A percentile compares a stretch with the other conserved stretches of the same genome.
These are phyloP conservation scores for Apiosordaria backusii DNA, from an alignment of 495 filamentous ascomycete genomes.

Conservation along the genomic window DNA sequence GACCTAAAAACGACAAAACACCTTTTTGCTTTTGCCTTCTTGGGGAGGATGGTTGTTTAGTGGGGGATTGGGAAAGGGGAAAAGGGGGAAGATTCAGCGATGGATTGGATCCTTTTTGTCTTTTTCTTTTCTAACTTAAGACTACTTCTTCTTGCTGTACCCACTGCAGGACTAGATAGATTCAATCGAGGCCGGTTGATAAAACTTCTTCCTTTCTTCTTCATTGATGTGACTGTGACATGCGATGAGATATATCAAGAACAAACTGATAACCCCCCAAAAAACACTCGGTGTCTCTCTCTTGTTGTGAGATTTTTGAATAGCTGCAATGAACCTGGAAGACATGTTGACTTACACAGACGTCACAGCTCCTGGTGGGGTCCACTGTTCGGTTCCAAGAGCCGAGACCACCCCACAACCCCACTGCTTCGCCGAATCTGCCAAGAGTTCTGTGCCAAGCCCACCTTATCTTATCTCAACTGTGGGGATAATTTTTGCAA, in stretches of 20 bases:
- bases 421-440: background rate
- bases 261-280: background rate
- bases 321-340: background rate
- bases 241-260: background rate
- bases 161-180: slow-evolving; percentile 2
- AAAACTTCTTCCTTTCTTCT: background rate
- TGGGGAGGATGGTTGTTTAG: background rate
- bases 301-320: too few relatives aligned
- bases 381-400: background rate
- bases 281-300: background rate
- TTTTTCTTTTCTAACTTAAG: background rate
- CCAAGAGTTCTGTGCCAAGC: too few relatives aligned
- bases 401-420: background rate
- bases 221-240: background rate
- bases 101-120: slow-evolving; percentile 1
- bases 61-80: background rate
- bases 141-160: background rate
- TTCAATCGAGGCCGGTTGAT: slow-evolving; percentile 4
- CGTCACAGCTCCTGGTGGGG: background rate
- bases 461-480: slow-evolving; percentile 25
- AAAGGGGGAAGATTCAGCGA: background rate
- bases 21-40: background rate
- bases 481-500: slow-evolving; percentile 21
- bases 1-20: background rate
- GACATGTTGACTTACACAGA: background rate